Evolutionary conservation across 192 early-diverging fungal species (phyloP), one percentile per base, ranked within the genome.

Genomic region (Coemansia sp.): DNA sequence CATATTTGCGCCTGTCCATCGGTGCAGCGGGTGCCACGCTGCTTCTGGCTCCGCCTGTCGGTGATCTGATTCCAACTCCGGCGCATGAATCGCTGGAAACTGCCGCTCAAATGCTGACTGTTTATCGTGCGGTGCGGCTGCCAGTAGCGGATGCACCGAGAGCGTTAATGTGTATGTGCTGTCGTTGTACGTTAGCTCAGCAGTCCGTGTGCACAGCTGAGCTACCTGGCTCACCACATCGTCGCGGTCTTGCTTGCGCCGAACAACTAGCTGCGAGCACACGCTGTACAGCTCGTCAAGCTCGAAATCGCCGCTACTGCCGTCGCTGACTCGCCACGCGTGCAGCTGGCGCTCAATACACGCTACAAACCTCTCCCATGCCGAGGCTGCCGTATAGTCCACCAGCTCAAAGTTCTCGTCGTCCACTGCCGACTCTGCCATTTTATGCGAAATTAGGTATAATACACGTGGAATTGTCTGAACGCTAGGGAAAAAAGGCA

Each of bases 391-490:
- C 0, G 88, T 89, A 73, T 91, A 89, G 73, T 89, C 88, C 7
- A 89, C 85, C 60, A 91, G 84, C 65, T 91, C 90, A 68, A 87
- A 91, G 62, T 77, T 82, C 39, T 91, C 90, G 67, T 89, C 87
- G 62, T 85, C 86, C 57, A 27, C 53, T 6, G 47, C 63, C 49
- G 66, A 57, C 57, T 41, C 51, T 24, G 54, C 67, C 70, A 72
- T 72, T 66, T 21, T 62, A 38, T 41, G 39, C 39, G 39, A 41
- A 41, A 41, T 41, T 15, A 10, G 39, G 14, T 41, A 38, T 22
- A 21, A 12, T 23, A 41, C 29, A 14, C 14, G 54, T 19, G 54
- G 32, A 3, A 12, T 9, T n/a, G 14, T 4, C 7, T 9, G 51
- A 55, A 56, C 21, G 21, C 23, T 23, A 2, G 29, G 21, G 27